phyloP scores from a whole-genome alignment of 1,284 basidiomycete species.

The Rhizoctonia solani region DNA sequence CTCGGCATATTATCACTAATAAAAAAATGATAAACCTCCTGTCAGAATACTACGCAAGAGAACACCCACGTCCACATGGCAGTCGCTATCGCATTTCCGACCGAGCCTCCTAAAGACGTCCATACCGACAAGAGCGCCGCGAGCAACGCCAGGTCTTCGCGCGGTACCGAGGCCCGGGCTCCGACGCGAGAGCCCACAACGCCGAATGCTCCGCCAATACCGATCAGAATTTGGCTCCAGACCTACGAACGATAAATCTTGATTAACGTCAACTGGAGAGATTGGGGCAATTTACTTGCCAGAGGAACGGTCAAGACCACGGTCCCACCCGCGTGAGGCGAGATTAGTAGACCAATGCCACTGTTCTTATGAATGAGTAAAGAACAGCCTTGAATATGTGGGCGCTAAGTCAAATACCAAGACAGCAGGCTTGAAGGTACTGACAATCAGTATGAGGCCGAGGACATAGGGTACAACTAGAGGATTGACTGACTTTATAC shows the following conservation, averaged over 20 bases:
- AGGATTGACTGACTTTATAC: too few species aligned
- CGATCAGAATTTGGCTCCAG: slow-evolving; percentile 66
- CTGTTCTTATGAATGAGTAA: not conserved
- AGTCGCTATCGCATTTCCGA: slow-evolving; percentile 62
- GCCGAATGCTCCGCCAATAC: slow-evolving; percentile 78
- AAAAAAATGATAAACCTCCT: not conserved
- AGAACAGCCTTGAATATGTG: not conserved
- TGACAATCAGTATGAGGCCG: slow-evolving; percentile 9
- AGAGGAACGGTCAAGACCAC: not conserved
- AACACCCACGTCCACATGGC: slow-evolving; percentile 35
- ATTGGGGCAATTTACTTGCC: not conserved
- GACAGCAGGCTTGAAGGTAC: not conserved
- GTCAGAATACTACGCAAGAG: not conserved
- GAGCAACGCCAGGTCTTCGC: slow-evolving; percentile 76
- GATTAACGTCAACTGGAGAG: slow-evolving; percentile 49
- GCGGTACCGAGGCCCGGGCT: slow-evolving; percentile 77
- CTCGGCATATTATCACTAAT: slow-evolving; percentile 34
- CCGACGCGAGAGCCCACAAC: slow-evolving; percentile 71
- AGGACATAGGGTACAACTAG: not conserved
- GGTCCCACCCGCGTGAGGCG: not conserved
- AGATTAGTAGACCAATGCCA: not conserved
- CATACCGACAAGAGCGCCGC: slow-evolving; percentile 83
- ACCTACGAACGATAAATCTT: slow-evolving; percentile 48
- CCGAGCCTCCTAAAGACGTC: slow-evolving; percentile 75
- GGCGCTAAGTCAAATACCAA: not conserved